phyloP scores from a whole-genome alignment of 2,329 filamentous ascomycete species.

The Microcyclosporella mali region DNA sequence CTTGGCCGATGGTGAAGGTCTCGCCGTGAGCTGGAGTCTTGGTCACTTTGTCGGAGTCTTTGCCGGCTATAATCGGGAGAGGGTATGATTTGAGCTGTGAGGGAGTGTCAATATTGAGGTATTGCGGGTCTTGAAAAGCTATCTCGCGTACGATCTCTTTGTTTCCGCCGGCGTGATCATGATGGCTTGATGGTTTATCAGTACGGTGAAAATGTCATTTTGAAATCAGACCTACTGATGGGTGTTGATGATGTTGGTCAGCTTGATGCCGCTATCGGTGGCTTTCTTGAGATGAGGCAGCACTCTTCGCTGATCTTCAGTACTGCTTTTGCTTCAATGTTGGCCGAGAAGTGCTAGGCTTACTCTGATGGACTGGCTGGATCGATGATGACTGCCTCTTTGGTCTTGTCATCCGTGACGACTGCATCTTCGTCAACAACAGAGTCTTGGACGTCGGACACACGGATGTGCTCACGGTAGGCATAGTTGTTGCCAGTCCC shows the following conservation, averaged over 20 bases:
- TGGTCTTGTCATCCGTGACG: constrained; percentile 45
- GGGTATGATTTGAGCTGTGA: constrained; percentile 53
- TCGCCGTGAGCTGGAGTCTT: constrained; percentile 68
- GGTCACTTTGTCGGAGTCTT: constrained; percentile 74
- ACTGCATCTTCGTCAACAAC: constrained; percentile 19
- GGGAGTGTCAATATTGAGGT: not conserved
- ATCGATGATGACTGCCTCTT: constrained; percentile 61
- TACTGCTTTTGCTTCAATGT: no score
- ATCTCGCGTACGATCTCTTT: constrained; percentile 59
- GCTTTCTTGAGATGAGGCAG: constrained; percentile 65
- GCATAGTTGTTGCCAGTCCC: constrained; percentile 77
- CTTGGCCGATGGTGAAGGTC: constrained; percentile 71
- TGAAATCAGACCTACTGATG: constrained; percentile 65
- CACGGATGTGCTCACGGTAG: no score
- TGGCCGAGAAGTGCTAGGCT: constrained; percentile 28
- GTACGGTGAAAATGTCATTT: not conserved
- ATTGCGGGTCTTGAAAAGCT: not conserved
- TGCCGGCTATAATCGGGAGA: constrained; percentile 78
- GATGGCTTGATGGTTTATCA: constrained; percentile 58
- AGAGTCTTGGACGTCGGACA: no score
- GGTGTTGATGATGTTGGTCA: constrained; percentile 89
- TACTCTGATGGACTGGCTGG: constrained; percentile 74
- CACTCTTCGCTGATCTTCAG: constrained; percentile 42
- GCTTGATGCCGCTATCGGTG: constrained; percentile 66
- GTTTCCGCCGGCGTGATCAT: constrained; percentile 93